Conservation (phyloP, 768 basidiomycete species). For the Krasilnikovozyma curviuscula region DNA sequence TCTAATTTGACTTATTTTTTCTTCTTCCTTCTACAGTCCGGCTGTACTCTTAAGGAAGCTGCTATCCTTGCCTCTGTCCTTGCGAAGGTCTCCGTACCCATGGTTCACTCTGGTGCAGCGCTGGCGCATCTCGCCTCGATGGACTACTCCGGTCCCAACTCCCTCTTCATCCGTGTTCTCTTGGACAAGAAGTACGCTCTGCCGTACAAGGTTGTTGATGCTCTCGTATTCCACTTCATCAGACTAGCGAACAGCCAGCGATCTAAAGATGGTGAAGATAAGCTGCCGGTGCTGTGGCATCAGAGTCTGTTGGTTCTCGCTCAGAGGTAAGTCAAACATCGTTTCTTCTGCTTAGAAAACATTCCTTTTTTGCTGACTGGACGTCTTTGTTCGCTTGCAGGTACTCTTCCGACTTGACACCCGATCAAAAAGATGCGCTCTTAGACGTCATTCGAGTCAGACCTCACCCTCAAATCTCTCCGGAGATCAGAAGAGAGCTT, state of each 20-base stretch:
- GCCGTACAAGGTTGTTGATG: slow-evolving; percentile 93
- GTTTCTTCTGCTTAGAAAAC: neutral
- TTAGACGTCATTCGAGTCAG: slow-evolving; percentile 74
- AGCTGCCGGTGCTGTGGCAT: slow-evolving; percentile 95
- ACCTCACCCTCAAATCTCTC: slow-evolving; percentile 67
- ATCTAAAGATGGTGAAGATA: slow-evolving; percentile 43
- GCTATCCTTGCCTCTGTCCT: slow-evolving; percentile 83
- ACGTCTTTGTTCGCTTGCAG: slow-evolving; percentile 28
- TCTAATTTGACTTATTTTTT: neutral
- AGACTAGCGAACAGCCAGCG: slow-evolving; percentile 59
- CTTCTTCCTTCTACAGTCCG: slow-evolving; percentile 30
- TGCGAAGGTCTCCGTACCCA: slow-evolving; percentile 74
- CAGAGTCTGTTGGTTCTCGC: slow-evolving; percentile 85
- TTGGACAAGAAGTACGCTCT: slow-evolving; percentile 95
- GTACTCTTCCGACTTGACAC: slow-evolving; percentile 81
- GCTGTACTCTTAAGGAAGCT: slow-evolving; percentile 83
- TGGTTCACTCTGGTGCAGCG: slow-evolving; percentile 91
- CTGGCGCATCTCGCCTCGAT: slow-evolving; percentile 80
- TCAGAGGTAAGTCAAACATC: slow-evolving; percentile 44
- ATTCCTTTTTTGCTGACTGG: neutral
- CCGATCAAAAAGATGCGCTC: slow-evolving; percentile 94
- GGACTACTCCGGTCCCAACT: slow-evolving; percentile 95
- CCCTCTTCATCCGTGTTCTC: slow-evolving; percentile 86
- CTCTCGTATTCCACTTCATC: slow-evolving; percentile 94
- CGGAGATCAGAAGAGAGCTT: slow-evolving; percentile 77